Evolutionary conservation across 2,329 filamentous ascomycete species (phyloP).

Genomic region (Alternaria solani): DNA sequence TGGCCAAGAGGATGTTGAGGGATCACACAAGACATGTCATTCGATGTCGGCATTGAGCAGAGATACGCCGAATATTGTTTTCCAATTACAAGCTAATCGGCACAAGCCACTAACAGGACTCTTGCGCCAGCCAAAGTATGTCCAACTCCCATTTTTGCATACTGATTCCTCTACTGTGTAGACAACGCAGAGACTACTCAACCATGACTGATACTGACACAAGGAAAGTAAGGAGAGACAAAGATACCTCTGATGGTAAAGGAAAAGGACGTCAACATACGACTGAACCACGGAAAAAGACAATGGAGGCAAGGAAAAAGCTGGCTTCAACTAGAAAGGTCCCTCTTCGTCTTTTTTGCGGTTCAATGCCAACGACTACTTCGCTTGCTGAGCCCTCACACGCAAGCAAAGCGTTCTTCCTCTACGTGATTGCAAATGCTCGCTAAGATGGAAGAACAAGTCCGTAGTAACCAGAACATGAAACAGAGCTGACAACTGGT

Average conservation of each 20-base stretch:
- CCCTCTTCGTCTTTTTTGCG: slow-evolving; percentile 28
- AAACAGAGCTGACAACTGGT: slow-evolving; percentile 51
- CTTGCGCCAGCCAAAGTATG: slow-evolving; percentile 41
- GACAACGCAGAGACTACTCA: slow-evolving; percentile 19
- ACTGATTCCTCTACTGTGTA: slow-evolving; percentile 29
- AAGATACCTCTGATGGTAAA: slow-evolving; percentile 29
- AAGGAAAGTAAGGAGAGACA: slow-evolving; percentile 31
- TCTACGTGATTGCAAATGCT: slow-evolving; percentile 51
- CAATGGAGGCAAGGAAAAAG: slow-evolving; percentile 39
- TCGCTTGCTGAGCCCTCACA: slow-evolving; percentile 29
- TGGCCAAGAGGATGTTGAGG: background rate
- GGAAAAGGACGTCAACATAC: slow-evolving; percentile 33
- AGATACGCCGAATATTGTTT: slow-evolving; percentile 31
- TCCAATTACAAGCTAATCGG: slow-evolving; percentile 42
- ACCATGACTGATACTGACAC: slow-evolving; percentile 28
- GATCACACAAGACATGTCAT: background rate
- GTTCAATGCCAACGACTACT: slow-evolving; percentile 29
- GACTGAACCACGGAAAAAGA: slow-evolving; percentile 37
- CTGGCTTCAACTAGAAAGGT: slow-evolving; percentile 33
- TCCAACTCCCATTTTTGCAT: slow-evolving; percentile 15
- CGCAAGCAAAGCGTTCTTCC: slow-evolving; percentile 32
- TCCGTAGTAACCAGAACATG: slow-evolving; percentile 53
- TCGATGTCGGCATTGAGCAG: background rate
- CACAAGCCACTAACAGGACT: slow-evolving; percentile 33
- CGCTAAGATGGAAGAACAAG: slow-evolving; percentile 53